phyloP scores from a whole-genome alignment of 208 protist genomes.

The Crithidia sp. region DNA sequence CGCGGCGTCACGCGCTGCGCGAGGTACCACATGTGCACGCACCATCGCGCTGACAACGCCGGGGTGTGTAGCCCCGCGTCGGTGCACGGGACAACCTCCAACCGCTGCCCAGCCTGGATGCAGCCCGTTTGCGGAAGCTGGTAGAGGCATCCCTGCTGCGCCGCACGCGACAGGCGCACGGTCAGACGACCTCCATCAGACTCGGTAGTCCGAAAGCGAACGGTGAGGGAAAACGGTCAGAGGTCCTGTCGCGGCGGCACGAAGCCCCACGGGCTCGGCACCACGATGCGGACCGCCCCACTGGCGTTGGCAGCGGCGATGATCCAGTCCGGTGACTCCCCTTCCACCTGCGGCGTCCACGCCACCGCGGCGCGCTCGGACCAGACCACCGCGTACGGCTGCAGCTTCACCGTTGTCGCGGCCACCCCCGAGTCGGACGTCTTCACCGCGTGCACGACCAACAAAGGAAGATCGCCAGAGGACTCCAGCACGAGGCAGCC shows the following conservation, averaged over 20 bases:
- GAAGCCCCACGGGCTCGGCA: conserved; percentile 7
- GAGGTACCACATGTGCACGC: background rate
- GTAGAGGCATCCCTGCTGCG: background rate
- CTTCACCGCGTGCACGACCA: background rate
- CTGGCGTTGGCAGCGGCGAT: background rate
- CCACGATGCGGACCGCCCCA: background rate
- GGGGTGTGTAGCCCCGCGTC: background rate
- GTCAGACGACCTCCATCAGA: background rate
- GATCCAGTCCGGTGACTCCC: background rate
- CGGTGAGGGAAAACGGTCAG: background rate
- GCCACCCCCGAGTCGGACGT: background rate
- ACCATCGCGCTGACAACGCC: background rate
- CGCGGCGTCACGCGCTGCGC: background rate
- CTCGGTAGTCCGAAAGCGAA: background rate
- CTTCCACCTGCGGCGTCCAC: background rate
- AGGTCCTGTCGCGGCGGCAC: background rate
- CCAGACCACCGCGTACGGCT: background rate
- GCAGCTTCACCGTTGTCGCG: background rate
- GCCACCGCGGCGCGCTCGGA: background rate
- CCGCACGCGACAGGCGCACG: background rate
- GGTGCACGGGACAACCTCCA: background rate
- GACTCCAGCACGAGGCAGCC: background rate
- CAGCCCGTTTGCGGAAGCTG: background rate
- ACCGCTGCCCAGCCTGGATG: background rate
- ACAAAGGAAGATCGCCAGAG: background rate